Conservation (phyloP, 331 rosid species). For the Malus hybrid region DNA sequence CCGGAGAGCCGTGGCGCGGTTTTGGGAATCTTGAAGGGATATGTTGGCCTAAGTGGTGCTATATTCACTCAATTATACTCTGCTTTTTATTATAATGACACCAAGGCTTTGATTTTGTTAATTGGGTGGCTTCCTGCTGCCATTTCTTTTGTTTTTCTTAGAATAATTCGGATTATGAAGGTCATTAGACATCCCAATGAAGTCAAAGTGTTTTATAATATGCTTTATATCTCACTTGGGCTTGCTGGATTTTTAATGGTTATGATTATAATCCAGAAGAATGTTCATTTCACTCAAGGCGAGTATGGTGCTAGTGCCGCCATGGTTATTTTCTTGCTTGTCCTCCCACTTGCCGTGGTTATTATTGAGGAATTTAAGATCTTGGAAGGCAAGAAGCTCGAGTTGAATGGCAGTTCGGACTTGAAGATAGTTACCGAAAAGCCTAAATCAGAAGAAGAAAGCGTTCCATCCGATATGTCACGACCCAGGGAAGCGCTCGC, state of each 20-base stretch:
- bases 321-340: slow-evolving; percentile 27
- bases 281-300: background rate
- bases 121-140: slow-evolving; percentile 41
- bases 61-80: slow-evolving; percentile 33
- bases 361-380: slow-evolving; percentile 28
- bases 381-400: slow-evolving; percentile 3
- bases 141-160: slow-evolving; percentile 24
- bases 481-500: background rate
- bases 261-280: slow-evolving; percentile 27
- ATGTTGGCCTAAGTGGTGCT: slow-evolving; percentile 43
- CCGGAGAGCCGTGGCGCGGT: slow-evolving; percentile 37
- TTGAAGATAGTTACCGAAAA: slow-evolving; percentile 9
- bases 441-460: background rate
- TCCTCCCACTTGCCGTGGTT: slow-evolving; percentile 32
- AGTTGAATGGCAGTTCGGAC: background rate
- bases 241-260: slow-evolving; percentile 50
- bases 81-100: slow-evolving; percentile 28
- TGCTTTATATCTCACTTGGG: slow-evolving; percentile 41
- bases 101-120: slow-evolving; percentile 32
- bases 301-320: slow-evolving; percentile 29
- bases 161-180: slow-evolving; percentile 34
- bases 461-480: background rate
- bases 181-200: slow-evolving; percentile 28
- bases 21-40: slow-evolving; percentile 39
- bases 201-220: slow-evolving; percentile 31